Evolutionary conservation across 768 basidiomycete genomes (phyloP), one percentile per base, ranked within the genome.

Genomic region (Rhodosporidiobolus odoratus): DNA sequence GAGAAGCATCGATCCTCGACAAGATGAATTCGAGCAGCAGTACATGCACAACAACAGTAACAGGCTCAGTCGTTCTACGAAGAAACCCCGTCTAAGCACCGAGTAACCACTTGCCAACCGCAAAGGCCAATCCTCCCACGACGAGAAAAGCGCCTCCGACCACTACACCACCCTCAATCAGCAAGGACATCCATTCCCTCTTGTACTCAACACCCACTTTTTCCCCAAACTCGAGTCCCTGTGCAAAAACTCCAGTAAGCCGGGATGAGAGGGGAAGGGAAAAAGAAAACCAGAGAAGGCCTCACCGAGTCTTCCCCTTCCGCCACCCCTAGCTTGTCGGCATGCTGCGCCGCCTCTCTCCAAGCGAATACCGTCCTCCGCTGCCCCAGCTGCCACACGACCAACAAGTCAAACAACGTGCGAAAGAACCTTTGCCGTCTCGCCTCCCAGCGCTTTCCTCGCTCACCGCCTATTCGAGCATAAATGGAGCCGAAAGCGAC

Each of bases 341-440:
- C 70, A 47, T 71, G 66, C 58, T 66, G 61, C 27, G 58, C 57
- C 32, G 65, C 66, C 34, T 75, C 69, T 43, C 75, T 65, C 69
- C 62, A 72, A 7, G 75, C 75, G 57, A 78, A 80, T 41, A 65
- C 70, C 21, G 77, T 78, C 41, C 79, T 52, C 35, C 72, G 64
- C 43, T 76, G 68, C 0, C 79, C 79, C 5, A 80, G 65, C 53
- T 78, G 76, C 76, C 76, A 78, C 19, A 77, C 74, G 6, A 80
- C 76, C 30, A 80, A 66, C 67, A 79, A 66, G 25, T 69, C 58
- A 15, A 80, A 65, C 8, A 78, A 54, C 56, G 66, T 48, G 32
- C 75, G 48, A 25, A 78, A 76, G 37, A 74, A 67, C 2, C 16
- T 41, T 25, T 76, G 67, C 40, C 79, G 38, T 45, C 76, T 64